Evolutionary conservation across 345 rosid genomes (phyloP).

Genomic region (Raphanus raphanistrum): DNA sequence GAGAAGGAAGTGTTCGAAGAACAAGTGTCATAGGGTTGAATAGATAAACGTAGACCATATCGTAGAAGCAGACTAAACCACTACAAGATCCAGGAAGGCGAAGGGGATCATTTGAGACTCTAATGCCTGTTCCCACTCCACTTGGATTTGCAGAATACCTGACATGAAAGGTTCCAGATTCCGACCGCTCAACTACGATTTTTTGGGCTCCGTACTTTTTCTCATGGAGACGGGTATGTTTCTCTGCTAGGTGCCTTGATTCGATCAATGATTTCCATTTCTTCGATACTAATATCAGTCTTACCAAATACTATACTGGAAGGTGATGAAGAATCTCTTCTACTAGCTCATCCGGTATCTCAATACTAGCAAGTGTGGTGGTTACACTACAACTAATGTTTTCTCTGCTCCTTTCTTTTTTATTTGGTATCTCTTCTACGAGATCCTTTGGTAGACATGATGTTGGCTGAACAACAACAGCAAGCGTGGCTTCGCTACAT

Average conservation of each 20-base stretch:
- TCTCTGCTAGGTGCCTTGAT: not conserved
- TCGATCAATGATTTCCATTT: not conserved
- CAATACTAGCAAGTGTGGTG: not conserved
- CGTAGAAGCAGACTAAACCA: slow-evolving; percentile 15
- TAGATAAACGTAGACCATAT: not conserved
- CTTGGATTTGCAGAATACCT: no score
- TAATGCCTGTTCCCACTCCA: not conserved
- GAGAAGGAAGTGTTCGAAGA: not conserved
- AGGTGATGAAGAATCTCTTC: slow-evolving; percentile 18
- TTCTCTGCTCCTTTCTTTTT: not conserved
- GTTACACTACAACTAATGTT: not conserved
- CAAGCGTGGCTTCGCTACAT: no score
- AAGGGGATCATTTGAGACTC: not conserved
- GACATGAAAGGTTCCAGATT: not conserved
- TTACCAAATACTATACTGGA: not conserved
- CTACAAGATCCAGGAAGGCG: slow-evolving; percentile 16
- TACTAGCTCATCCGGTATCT: slow-evolving; percentile 7
- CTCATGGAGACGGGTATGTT: not conserved
- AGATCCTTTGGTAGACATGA: no score
- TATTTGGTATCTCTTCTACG: no score
- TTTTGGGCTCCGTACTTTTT: slow-evolving; percentile 4
- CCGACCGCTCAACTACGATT: not conserved
- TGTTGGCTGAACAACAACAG: no score
- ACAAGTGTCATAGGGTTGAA: not conserved
- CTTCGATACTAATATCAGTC: not conserved